A percentile compares a stretch with the other conserved stretches of the same genome.
Evolutionary conservation across 148 eudicot species (phyloP).

Genomic region (Dysphania ambrosioides): DNA sequence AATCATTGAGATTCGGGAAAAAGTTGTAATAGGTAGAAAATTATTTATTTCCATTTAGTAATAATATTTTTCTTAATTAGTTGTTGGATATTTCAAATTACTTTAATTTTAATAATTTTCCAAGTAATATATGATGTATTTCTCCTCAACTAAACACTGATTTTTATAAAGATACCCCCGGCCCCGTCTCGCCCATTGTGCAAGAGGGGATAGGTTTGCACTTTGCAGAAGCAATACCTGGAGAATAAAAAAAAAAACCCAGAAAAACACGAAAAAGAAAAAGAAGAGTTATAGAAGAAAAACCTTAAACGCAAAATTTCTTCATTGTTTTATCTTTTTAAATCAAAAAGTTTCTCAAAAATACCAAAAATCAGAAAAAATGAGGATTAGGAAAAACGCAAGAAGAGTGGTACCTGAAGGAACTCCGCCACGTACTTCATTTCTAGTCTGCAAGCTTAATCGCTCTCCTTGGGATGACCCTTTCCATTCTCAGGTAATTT

Average conservation of each 20-base stretch:
- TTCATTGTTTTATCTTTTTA: neutral
- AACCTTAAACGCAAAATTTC: neutral
- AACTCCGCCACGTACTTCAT: neutral
- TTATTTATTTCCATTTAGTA: neutral
- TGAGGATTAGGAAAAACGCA: conserved; percentile 11
- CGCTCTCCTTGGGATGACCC: neutral
- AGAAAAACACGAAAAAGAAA: neutral
- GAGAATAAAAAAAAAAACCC: neutral
- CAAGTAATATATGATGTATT: too few species aligned
- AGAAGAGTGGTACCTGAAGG: neutral
- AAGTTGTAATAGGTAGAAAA: neutral
- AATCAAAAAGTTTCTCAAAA: neutral
- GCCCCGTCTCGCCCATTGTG: too few species aligned
- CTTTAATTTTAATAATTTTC: too few species aligned
- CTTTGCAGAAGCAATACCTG: too few species aligned
- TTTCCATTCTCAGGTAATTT: neutral
- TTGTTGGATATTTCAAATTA: neutral
- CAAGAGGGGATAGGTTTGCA: neutral
- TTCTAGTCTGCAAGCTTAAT: neutral
- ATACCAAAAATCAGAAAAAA: neutral
- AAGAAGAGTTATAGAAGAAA: neutral
- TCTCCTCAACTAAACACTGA: too few species aligned
- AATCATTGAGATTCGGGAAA: too few species aligned
- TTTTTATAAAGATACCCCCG: too few species aligned
- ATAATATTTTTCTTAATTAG: too few species aligned